Evolutionary conservation across 2,329 filamentous ascomycete species (phyloP).

Genomic region (Monilinia fructicola): DNA sequence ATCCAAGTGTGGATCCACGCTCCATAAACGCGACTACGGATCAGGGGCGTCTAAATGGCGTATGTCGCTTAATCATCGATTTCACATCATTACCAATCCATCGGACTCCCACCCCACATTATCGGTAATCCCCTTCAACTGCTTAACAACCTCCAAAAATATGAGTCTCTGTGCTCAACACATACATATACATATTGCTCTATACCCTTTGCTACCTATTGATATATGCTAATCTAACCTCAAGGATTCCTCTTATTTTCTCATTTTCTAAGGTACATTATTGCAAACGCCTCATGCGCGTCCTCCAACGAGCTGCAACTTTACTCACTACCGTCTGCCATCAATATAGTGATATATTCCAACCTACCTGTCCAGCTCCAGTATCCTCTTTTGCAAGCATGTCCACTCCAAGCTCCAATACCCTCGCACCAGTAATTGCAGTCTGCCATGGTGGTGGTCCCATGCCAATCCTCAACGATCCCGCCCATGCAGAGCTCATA

Average conservation of each 20-base stretch:
- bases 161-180: neutral
- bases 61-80: neutral
- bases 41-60: neutral
- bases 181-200: slow-evolving; percentile 4
- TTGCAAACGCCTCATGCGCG: neutral
- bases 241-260: neutral
- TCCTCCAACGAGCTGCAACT: neutral
- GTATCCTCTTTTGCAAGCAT: slow-evolving; percentile 10
- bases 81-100: slow-evolving; percentile 20
- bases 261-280: neutral
- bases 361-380: slow-evolving; percentile 4
- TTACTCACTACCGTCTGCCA: slow-evolving; percentile 10
- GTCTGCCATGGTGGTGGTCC: slow-evolving; percentile 46
- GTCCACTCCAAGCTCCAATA: neutral
- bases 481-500: slow-evolving; percentile 51
- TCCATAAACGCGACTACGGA: no score
- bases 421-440: slow-evolving; percentile 29
- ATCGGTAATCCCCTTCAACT: neutral
- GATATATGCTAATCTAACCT: neutral
- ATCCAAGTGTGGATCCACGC: no score
- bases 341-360: slow-evolving; percentile 20
- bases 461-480: slow-evolving; percentile 58
- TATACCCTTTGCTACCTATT: slow-evolving; percentile 3
- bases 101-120: neutral
- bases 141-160: neutral